A percentile compares a stretch with the other conserved stretches of the same genome.
These are phyloP conservation scores for Linanthus parryae DNA, from an alignment of 148 eudicot genomes.

Conservation along the genomic window DNA sequence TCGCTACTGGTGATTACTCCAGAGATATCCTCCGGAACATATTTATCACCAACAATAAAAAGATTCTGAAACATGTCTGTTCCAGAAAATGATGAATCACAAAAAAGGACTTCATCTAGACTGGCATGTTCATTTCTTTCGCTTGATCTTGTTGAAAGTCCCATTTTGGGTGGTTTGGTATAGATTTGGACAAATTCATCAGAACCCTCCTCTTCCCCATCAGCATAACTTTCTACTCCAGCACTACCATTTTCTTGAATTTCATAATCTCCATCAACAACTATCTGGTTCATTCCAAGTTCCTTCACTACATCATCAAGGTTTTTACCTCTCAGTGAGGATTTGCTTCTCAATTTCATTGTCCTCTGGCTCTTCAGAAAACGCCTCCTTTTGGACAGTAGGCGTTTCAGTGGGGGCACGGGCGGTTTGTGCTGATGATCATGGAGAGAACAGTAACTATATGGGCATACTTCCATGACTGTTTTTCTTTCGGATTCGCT, in stretches of 20 bases:
- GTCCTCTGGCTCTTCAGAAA: constrained; percentile 37
- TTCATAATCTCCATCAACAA: constrained; percentile 17
- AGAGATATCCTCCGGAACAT: neutral
- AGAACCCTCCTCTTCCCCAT: constrained; percentile 14
- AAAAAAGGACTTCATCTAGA: constrained; percentile 16
- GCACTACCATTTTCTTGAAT: constrained; percentile 13
- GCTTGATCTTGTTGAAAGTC: constrained; percentile 7
- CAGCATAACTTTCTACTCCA: constrained; percentile 4
- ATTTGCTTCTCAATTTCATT: constrained; percentile 18
- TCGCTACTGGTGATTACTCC: no score
- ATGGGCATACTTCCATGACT: constrained; percentile 56
- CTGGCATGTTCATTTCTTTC: constrained; percentile 22
- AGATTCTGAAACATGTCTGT: constrained; percentile 16
- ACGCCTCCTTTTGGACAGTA: constrained; percentile 40
- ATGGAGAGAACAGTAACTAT: constrained; percentile 77
- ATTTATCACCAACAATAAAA: neutral
- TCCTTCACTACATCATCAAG: constrained; percentile 18
- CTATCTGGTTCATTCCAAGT: constrained; percentile 16
- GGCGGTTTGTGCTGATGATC: constrained; percentile 50
- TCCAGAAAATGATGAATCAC: constrained; percentile 18
- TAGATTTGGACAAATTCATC: constrained; percentile 3
- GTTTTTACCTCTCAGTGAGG: constrained; percentile 11
- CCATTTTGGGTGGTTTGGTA: constrained; percentile 22
- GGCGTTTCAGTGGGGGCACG: constrained; percentile 37
- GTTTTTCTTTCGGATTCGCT: constrained; percentile 34